Base-by-base conservation (phyloP, 1,284 basidiomycete genomes). In the Amylostereum areolatum region DNA sequence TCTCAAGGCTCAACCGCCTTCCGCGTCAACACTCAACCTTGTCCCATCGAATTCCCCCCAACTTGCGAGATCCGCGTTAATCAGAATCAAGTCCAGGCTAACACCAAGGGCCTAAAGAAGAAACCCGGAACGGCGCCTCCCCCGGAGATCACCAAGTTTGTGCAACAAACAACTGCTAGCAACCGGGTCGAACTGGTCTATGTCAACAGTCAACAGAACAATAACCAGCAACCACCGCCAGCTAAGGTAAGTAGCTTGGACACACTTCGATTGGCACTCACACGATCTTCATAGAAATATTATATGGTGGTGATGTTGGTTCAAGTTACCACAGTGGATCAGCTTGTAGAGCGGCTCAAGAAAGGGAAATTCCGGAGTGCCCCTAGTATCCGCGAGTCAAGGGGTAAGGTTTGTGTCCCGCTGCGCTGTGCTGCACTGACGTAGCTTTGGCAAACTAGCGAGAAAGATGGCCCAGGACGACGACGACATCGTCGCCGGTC, bases 41-140 rank as follows among this genome's bases (percentile, higher is more conserved):
- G 81, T 64, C 90, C 85, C 1, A 85, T 97, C 51, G 94, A 98
- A 69, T 97, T 94, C 60, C 94, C 94, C 10, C 78, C 83, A 5
- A 92, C 89, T 24, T 95, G 91, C 60, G 95, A 97, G 77, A 84
- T 95, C 46, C 82, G 86, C 58, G 80, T 97, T 35, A 96, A 97
- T 63, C 76, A 73, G 50, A 73, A 74, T 3, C 71, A 77, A 44
- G 68, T 96, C 31, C 72, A 72, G 9, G 91, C 89, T 46, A 95
- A 89, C 64, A 70, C 93, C 57, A 92, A 93, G 62, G 95, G 95
- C 2, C 70, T 97, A 59, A 95, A 97, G 74, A 97, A 97, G 68
- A 96, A 93, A 62, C 87, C 93, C n/a, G 94, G 94, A 1, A 97
- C 92, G 46, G 91, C 94, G 1, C 92, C 94, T 18, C 94, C 94